Evolutionary conservation across 371 early-diverging fungal species (phyloP).

Genomic region (Syncephalis plumigaleata): DNA sequence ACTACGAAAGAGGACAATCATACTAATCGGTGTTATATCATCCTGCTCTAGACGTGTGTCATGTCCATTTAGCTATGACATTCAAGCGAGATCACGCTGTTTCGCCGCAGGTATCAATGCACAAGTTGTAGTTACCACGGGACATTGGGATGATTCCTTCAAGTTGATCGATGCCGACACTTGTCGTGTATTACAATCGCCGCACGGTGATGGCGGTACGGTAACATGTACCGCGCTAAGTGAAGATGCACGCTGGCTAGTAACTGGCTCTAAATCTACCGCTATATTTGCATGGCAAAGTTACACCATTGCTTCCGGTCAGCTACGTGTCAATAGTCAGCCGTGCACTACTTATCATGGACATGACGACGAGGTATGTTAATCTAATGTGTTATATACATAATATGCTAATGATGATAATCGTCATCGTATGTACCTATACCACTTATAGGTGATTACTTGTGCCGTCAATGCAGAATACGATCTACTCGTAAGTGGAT

Average conservation of each 20-base stretch:
- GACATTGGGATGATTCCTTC: conserved; percentile 26
- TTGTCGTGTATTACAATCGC: conserved; percentile 12
- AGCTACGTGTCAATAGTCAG: background rate
- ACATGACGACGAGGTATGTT: conserved; percentile 25
- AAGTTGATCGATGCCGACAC: conserved; percentile 11
- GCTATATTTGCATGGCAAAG: conserved; percentile 32
- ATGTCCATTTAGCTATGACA: conserved; percentile 10
- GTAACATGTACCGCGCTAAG: conserved; percentile 31
- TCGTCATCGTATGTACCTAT: background rate
- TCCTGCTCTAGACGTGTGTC: background rate
- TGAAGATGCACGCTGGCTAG: conserved; percentile 26
- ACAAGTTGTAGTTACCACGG: conserved; percentile 16
- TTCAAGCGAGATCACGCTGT: conserved; percentile 19
- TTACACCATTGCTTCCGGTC: background rate
- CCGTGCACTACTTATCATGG: conserved; percentile 12
- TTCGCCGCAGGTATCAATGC: conserved; percentile 21
- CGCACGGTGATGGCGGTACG: conserved; percentile 38
- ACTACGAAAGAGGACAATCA: too few relatives aligned
- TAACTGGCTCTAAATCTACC: conserved; percentile 49
- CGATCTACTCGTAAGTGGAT: conserved; percentile 28
- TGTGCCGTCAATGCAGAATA: conserved; percentile 23
- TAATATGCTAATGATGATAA: background rate
- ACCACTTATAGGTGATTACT: conserved; percentile 10
- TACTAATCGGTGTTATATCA: too few relatives aligned
- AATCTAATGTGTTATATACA: background rate